Evolutionary conservation across 108 stramenopile species (phyloP), one percentile per base, ranked within the genome.

Genomic region (Chaetoceros tenuissimus): DNA sequence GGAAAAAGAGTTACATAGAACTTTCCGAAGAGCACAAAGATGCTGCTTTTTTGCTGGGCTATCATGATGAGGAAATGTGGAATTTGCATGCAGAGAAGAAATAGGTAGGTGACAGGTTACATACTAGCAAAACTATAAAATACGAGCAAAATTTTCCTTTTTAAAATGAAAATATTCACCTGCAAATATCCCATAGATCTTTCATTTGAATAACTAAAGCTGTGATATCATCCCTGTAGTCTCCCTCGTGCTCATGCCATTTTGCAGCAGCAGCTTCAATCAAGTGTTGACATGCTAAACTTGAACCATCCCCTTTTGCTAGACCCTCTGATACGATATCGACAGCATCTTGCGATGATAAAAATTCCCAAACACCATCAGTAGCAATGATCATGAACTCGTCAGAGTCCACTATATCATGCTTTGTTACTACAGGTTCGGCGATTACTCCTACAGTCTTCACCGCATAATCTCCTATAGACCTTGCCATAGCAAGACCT

Each of bases 311-410:
- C n/a, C n/a, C n/a, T 24, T 72, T 53, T 20, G 55, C 51, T 47
- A 87, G 50, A 52, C 85, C 64, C 25, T 60, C 56, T 17, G 66
- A 68, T 1, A 92, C 85, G 46, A 92, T 75, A 16, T 79, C 44
- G 8, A 92, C 84, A 23, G 85, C 85, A 27, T 87, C 77, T 53
- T 78, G 51, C 24, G 78, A 85, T 5, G 66, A 60, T 28, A 97
- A 75, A 61, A 97, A 97, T 73, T 97, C 96, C 96, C 96, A 97
- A 24, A 97, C 96, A n/a, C 96, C 96, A 65, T 97, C 96, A 2
- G 87, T 73, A 5, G 96, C 96, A 44, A 94, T 57, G 27, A 97
- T 84, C 19, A 95, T 55, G 62, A 94, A 95, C 28, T 88, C 75
- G 67, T 95, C 94, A 23, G 69, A 58, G 10, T 57, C 54, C 31